Evolutionary conservation across 2,329 filamentous ascomycete genomes (phyloP).

Genomic region (Colletotrichum gigasporum): DNA sequence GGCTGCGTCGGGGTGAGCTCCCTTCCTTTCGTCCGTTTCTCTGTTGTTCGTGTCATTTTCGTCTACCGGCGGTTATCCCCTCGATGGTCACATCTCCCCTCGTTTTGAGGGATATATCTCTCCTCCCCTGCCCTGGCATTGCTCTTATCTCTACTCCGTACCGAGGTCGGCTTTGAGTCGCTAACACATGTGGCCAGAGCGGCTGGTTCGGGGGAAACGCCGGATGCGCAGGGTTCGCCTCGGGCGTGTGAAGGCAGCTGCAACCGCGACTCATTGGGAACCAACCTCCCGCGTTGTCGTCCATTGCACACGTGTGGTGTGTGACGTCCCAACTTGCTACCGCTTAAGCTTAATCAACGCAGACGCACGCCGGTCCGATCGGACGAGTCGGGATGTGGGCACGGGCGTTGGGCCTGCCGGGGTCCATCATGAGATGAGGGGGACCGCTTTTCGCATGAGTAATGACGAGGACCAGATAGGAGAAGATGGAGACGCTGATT

Average conservation of each 20-base stretch:
- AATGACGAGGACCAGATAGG: constrained; percentile 8
- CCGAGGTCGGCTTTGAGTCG: background rate
- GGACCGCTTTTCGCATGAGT: constrained; percentile 19
- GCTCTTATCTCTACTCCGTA: background rate
- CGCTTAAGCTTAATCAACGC: constrained; percentile 25
- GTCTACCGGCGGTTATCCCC: too few species aligned
- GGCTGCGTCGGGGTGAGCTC: constrained; percentile 29
- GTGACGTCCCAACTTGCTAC: constrained; percentile 4
- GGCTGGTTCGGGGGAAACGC: constrained; percentile 24
- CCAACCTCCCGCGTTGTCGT: too few species aligned
- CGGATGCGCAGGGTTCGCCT: constrained; percentile 15
- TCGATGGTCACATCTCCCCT: too few species aligned
- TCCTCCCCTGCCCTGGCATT: background rate
- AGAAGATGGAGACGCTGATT: background rate
- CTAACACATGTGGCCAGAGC: constrained; percentile 6
- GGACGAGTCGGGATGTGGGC: constrained; percentile 21
- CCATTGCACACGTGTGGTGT: too few species aligned
- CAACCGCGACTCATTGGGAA: too few species aligned
- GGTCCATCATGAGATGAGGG: too few species aligned
- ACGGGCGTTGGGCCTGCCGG: background rate
- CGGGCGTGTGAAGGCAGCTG: background rate
- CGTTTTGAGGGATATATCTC: constrained; percentile 3
- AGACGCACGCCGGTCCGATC: constrained; percentile 28
- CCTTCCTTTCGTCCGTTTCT: background rate
- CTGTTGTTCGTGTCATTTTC: background rate